Conservation (phyloP, 257 asterid genomes). For the Gentiana macrophylla region DNA sequence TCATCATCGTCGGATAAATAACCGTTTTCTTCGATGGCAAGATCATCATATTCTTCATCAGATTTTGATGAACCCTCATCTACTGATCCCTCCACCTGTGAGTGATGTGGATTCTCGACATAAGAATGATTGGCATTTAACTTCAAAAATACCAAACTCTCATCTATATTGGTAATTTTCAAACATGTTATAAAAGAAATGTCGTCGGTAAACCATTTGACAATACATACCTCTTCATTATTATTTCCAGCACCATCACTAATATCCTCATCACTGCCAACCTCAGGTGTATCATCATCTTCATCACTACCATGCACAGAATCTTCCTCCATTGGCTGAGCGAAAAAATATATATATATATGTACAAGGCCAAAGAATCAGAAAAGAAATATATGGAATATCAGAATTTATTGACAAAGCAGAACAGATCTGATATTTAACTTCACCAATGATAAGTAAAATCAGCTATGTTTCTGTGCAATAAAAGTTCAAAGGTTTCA, state of each 20-base stretch:
- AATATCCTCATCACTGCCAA: slow-evolving; percentile 81
- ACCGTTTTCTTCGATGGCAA: slow-evolving; percentile 55
- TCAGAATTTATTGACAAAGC: too few relatives aligned
- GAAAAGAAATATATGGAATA: background rate
- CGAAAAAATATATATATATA: slow-evolving; percentile 1
- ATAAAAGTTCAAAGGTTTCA: background rate
- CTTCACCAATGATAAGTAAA: too few relatives aligned
- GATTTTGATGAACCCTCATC: slow-evolving; percentile 78
- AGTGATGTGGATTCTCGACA: background rate
- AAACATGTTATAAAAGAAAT: too few relatives aligned
- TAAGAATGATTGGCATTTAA: too few relatives aligned
- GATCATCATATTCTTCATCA: slow-evolving; percentile 89
- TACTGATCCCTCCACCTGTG: slow-evolving; percentile 83
- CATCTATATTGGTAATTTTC: too few relatives aligned
- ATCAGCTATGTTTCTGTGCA: too few relatives aligned
- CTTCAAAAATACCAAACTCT: background rate
- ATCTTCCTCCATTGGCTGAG: slow-evolving; percentile 77
- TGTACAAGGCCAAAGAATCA: slow-evolving; percentile 4
- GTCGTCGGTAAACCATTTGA: too few relatives aligned
- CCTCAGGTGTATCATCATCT: slow-evolving; percentile 76
- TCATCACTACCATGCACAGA: slow-evolving; percentile 97
- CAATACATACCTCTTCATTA: slow-evolving; percentile 51
- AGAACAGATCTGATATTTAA: too few relatives aligned
- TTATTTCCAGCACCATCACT: slow-evolving; percentile 45
- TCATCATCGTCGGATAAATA: slow-evolving; percentile 44